A percentile compares a stretch with the other conserved stretches of the same genome.
Conservation (phyloP, 495 filamentous ascomycete genomes). For the Hypoxylon crocopeplum region DNA sequence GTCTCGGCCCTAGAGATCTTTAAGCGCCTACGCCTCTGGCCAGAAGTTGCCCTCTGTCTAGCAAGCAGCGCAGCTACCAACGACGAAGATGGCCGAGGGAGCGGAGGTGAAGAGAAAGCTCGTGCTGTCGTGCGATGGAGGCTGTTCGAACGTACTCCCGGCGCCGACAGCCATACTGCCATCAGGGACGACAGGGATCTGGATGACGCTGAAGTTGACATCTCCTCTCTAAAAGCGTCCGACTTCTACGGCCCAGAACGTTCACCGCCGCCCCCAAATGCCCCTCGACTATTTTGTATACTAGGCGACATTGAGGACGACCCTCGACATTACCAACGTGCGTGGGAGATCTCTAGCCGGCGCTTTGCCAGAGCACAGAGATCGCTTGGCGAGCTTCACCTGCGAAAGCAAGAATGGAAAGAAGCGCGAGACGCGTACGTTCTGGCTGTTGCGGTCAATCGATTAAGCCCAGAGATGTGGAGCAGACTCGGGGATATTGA, state of each 20-base stretch:
- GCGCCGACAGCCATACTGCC: slow-evolving; percentile 24
- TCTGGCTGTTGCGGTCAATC: slow-evolving; percentile 76
- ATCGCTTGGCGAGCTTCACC: slow-evolving; percentile 79
- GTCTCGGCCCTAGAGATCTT: slow-evolving; percentile 95
- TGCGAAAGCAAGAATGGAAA: slow-evolving; percentile 66
- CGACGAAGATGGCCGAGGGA: slow-evolving; percentile 62
- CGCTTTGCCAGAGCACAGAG: slow-evolving; percentile 88
- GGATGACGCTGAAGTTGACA: slow-evolving; percentile 61
- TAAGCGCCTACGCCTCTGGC: slow-evolving; percentile 92
- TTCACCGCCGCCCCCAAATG: slow-evolving; percentile 75
- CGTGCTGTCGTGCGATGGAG: slow-evolving; percentile 74
- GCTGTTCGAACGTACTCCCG: slow-evolving; percentile 66
- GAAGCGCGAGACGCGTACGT: slow-evolving; percentile 79
- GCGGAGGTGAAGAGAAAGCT: slow-evolving; percentile 76
- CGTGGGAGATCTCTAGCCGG: slow-evolving; percentile 84
- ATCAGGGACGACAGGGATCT: slow-evolving; percentile 42
- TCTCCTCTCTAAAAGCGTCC: slow-evolving; percentile 57
- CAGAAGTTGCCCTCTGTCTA: slow-evolving; percentile 91
- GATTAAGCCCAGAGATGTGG: slow-evolving; percentile 83
- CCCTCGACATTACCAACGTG: slow-evolving; percentile 75
- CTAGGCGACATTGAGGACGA: slow-evolving; percentile 87
- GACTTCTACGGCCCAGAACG: slow-evolving; percentile 66
- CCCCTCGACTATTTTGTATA: slow-evolving; percentile 90
- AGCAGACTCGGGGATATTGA: slow-evolving; percentile 87
- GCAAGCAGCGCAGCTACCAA: slow-evolving; percentile 65